Conservation (phyloP, 805 yeast genomes). For the Grigorovia transvaalensis region DNA sequence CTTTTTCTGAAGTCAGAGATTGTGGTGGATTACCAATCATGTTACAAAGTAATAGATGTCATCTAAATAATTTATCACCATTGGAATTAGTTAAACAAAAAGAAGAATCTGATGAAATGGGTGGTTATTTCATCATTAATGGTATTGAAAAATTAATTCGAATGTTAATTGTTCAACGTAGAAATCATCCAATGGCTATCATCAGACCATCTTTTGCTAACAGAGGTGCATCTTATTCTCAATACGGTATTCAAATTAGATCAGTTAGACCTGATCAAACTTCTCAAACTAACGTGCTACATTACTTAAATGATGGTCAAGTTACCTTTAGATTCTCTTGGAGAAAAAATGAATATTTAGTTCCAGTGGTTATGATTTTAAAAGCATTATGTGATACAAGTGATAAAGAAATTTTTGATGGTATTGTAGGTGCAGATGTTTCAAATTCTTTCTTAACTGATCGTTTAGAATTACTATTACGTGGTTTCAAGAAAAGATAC, state of each 20-base stretch:
- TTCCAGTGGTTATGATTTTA: constrained; percentile 86
- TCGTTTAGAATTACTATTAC: constrained; percentile 86
- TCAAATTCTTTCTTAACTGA: constrained; percentile 90
- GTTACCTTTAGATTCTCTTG: constrained; percentile 94
- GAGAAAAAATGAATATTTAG: constrained; percentile 90
- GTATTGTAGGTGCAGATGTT: constrained; percentile 82
- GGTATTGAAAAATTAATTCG: constrained; percentile 95
- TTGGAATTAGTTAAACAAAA: constrained; percentile 61
- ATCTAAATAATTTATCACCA: constrained; percentile 75
- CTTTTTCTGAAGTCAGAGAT: constrained; percentile 65
- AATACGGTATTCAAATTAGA: constrained; percentile 88
- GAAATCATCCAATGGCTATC: constrained; percentile 97
- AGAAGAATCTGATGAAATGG: constrained; percentile 92
- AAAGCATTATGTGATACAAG: constrained; percentile 84
- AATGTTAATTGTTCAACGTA: constrained; percentile 94
- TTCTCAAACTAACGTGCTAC: constrained; percentile 95
- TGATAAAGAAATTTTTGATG: constrained; percentile 93
- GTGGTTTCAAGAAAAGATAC: constrained; percentile 73
- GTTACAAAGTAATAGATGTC: constrained; percentile 87
- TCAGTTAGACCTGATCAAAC: constrained; percentile 95
- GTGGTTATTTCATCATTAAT: constrained; percentile 92
- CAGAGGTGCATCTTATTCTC: constrained; percentile 85
- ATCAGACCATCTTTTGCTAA: constrained; percentile 89
- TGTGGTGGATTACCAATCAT: constrained; percentile 87
- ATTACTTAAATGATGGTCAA: constrained; percentile 89